These are phyloP conservation scores for Xylogone sp. DNA, from an alignment of 2,329 filamentous ascomycete species.

Conservation along the genomic window DNA sequence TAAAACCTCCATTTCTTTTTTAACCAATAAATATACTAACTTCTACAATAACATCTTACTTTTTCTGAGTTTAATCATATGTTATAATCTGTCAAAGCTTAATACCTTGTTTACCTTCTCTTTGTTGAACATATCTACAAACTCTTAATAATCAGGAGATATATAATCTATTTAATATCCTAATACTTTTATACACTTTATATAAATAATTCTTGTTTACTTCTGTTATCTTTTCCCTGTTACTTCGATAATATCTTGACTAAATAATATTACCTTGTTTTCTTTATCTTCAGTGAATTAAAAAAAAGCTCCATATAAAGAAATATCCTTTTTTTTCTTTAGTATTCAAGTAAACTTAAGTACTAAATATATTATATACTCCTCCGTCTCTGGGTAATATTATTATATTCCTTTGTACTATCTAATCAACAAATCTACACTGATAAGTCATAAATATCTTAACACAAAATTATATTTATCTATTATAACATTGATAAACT, in stretches of 20 bases:
- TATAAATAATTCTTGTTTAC: not conserved
- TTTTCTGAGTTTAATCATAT: too few relatives aligned
- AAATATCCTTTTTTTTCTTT: not conserved
- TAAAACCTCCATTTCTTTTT: slow-evolving; percentile 11
- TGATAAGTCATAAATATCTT: not conserved
- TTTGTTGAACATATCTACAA: not conserved
- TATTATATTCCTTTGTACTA: not conserved
- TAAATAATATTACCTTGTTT: too few relatives aligned
- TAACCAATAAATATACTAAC: slow-evolving; percentile 11
- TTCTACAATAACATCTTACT: not conserved
- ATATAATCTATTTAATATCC: not conserved
- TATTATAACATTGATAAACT: not conserved
- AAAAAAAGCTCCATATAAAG: not conserved
- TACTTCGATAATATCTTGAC: too few relatives aligned
- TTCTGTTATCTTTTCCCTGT: too few relatives aligned
- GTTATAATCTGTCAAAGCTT: too few relatives aligned
- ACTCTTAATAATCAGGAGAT: not conserved
- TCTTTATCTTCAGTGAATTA: too few relatives aligned
- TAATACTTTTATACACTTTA: not conserved
- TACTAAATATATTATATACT: not conserved
- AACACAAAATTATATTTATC: not conserved
- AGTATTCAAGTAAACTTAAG: not conserved
- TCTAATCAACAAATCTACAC: not conserved
- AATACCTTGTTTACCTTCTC: not conserved
- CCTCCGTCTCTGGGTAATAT: not conserved